Conservation (phyloP, 306 rosid species). For the Lupinus albus region DNA sequence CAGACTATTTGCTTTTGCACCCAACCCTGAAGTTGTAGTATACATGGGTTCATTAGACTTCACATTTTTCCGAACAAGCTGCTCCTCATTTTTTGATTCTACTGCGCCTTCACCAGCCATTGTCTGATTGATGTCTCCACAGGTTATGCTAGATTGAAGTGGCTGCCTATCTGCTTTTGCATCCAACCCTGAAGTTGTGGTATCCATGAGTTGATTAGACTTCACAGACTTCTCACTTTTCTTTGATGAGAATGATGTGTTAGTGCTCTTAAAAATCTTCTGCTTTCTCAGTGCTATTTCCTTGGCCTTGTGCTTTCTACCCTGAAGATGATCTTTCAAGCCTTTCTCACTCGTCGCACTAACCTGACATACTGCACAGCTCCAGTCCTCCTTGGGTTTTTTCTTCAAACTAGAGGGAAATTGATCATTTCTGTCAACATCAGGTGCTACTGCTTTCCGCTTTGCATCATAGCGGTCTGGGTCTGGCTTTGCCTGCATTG, state of each 20-base stretch:
- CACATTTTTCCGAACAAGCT: too few relatives aligned
- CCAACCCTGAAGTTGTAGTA: constrained; percentile 1
- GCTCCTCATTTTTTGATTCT: too few relatives aligned
- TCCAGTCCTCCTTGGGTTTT: constrained; percentile 60
- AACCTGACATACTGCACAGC: constrained; percentile 62
- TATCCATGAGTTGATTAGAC: too few relatives aligned
- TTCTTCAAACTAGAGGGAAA: constrained; percentile 44
- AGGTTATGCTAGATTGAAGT: too few relatives aligned
- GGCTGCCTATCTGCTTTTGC: too few relatives aligned
- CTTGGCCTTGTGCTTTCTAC: constrained; percentile 71
- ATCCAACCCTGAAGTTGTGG: too few relatives aligned
- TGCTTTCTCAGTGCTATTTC: constrained; percentile 39
- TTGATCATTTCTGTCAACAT: constrained; percentile 11
- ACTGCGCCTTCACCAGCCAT: too few relatives aligned
- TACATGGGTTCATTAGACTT: neutral
- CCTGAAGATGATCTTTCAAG: constrained; percentile 56
- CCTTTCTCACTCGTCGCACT: constrained; percentile 40
- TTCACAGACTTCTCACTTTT: constrained; percentile 21
- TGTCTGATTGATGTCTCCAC: too few relatives aligned
- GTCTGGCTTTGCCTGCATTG: constrained; percentile 64
- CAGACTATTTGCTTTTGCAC: constrained; percentile 24
- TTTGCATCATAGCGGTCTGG: constrained; percentile 40
- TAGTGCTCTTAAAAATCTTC: constrained; percentile 31
- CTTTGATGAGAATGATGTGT: constrained; percentile 6
- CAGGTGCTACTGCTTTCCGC: constrained; percentile 46